Conservation (phyloP, 208 protist genomes). For the Leishmania tropica region DNA sequence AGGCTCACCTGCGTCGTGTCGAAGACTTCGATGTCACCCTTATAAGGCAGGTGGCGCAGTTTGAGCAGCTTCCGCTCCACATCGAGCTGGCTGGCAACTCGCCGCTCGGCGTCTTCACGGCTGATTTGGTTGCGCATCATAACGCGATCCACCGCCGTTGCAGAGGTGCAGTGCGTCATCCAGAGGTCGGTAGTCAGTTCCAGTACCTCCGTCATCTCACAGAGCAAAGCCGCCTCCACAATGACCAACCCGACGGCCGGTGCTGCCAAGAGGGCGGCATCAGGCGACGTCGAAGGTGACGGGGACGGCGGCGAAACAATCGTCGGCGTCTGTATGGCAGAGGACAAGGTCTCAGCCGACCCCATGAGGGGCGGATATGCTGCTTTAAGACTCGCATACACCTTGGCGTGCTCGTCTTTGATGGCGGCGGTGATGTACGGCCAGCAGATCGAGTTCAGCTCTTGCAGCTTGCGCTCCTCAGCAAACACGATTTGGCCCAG, state of each 20-base stretch:
- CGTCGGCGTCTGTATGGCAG: background rate
- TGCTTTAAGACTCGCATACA: background rate
- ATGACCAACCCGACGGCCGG: constrained; percentile 45
- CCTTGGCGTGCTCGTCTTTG: constrained; percentile 24
- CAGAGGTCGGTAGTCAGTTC: constrained; percentile 63
- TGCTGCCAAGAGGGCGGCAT: background rate
- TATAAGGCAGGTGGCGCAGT: constrained; percentile 42
- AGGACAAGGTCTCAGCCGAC: background rate
- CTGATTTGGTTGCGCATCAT: constrained; percentile 48
- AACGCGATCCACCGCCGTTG: constrained; percentile 48
- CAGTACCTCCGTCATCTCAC: constrained; percentile 43
- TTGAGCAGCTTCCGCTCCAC: constrained; percentile 31
- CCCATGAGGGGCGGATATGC: background rate
- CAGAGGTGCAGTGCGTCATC: constrained; percentile 60
- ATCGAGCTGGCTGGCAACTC: constrained; percentile 49
- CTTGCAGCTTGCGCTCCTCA: constrained; percentile 38
- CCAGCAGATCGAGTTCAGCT: constrained; percentile 76
- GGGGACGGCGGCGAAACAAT: background rate
- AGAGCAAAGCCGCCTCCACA: constrained; percentile 77
- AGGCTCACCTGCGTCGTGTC: constrained; percentile 59
- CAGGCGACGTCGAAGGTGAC: background rate
- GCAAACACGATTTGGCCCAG: constrained; percentile 64
- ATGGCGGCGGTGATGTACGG: constrained; percentile 69
- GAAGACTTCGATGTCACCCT: constrained; percentile 45
- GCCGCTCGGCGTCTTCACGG: constrained; percentile 41